Percentiles rank a stretch among this genome's conserved stretches.
These are phyloP conservation scores for Silene conica DNA, from an alignment of 148 eudicot genomes.

Conservation along the genomic window DNA sequence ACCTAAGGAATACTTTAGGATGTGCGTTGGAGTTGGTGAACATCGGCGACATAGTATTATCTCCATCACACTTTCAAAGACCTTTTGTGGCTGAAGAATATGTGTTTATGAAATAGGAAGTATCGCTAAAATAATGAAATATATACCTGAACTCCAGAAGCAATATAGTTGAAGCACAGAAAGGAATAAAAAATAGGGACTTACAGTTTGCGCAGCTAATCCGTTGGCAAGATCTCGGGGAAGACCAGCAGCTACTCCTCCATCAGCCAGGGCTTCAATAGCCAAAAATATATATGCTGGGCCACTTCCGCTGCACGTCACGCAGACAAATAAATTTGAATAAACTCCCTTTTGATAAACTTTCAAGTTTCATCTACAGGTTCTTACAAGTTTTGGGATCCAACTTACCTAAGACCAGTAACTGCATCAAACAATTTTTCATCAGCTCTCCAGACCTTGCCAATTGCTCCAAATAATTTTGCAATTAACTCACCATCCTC, in stretches of 20 bases:
- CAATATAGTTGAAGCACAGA: neutral
- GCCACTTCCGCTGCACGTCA: constrained; percentile 71
- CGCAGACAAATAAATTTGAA: neutral
- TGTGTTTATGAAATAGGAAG: no score
- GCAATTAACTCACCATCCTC: constrained; percentile 65
- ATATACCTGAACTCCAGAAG: neutral
- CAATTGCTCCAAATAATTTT: constrained; percentile 72
- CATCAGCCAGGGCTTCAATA: constrained; percentile 97
- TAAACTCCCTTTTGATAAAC: neutral
- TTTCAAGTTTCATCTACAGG: neutral
- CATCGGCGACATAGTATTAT: no score
- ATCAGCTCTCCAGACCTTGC: constrained; percentile 86
- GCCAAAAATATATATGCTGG: constrained; percentile 90
- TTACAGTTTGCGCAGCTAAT: constrained; percentile 93
- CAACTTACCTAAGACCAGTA: constrained; percentile 75
- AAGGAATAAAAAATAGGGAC: constrained; percentile 13
- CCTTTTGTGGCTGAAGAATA: no score
- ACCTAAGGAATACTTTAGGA: no score
- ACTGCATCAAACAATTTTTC: constrained; percentile 88
- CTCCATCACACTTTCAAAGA: no score
- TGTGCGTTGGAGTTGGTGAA: no score
- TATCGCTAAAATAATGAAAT: no score
- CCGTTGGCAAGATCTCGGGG: constrained; percentile 87
- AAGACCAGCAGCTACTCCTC: constrained; percentile 96
- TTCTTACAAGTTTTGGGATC: neutral